phyloP scores from a whole-genome alignment of 1,284 basidiomycete species.

The Tranzscheliella williamsii region DNA sequence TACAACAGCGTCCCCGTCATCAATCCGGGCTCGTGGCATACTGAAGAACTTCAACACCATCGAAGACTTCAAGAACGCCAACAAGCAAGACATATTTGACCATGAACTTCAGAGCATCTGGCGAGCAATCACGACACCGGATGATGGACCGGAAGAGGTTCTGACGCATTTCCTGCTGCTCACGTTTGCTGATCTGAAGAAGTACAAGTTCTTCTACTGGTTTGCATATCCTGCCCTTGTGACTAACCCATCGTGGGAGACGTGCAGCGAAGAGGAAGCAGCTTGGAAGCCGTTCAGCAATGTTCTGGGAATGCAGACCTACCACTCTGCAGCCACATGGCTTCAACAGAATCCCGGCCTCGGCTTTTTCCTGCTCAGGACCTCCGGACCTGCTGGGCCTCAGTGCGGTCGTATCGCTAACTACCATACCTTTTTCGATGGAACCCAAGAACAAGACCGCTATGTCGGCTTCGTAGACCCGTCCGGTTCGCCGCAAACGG shows the following conservation, averaged over 20 bases:
- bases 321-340: constrained; percentile 2
- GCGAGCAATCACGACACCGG: constrained; percentile 8
- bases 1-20: background rate
- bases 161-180: constrained; percentile 83
- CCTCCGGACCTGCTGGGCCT: background rate
- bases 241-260: constrained; percentile 63
- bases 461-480: constrained; percentile 75
- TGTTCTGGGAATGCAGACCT: background rate
- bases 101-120: constrained; percentile 24
- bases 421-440: constrained; percentile 64
- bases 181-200: constrained; percentile 95
- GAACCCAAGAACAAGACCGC: constrained; percentile 60
- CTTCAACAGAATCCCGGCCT: constrained; percentile 3
- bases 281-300: constrained; percentile 12
- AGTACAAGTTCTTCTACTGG: constrained; percentile 97
- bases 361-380: constrained; percentile 38
- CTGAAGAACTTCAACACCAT: constrained; percentile 87
- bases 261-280: constrained; percentile 66
- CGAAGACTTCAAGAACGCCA: constrained; percentile 87
- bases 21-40: constrained; percentile 64
- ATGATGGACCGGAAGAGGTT: constrained; percentile 15
- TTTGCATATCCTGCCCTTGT: constrained; percentile 92
- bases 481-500: constrained; percentile 74
- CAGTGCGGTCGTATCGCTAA: constrained; percentile 12
- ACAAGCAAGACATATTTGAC: constrained; percentile 79